Evolutionary conservation across 768 basidiomycete genomes (phyloP), one percentile per base, ranked within the genome.

Genomic region (Gymnopilus junonius): DNA sequence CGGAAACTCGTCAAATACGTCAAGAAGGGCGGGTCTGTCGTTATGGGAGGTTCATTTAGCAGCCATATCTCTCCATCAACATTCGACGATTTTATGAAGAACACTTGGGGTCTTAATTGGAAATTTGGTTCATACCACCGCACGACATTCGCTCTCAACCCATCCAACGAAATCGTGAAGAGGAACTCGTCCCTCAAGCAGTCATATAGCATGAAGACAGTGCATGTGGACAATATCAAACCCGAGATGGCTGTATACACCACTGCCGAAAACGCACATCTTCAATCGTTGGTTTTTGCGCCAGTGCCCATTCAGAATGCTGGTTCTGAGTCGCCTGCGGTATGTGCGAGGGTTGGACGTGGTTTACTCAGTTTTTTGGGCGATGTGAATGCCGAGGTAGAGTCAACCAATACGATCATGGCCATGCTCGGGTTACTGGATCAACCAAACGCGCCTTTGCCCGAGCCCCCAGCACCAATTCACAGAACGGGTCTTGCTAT

Each of bases 201-300:
- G 4, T 70, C 74, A 0, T 80, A 77, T 67, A 81, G 79, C 66
- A 82, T 82, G 80, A 82, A 82, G 66, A 74, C 79, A 0, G 65
- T 80, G 4, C 75, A 79, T 58, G 58, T 81, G 59, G 70, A 68
- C 58, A 69, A 72, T 43, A 73, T 78, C 40, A 54, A 64, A 8
- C 62, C 72, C 12, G 73, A 75, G 35, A 67, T 70, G 23, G 74
- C 73, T 15, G 59, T 83, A 0, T 82, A 83, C 61, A 46, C 35
- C 17, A 64, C 74, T 12, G 73, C 67, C 2, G 53, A 65, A 1
- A 65, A 64, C 21, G 76, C 74, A 10, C 62, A 62, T 31, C 54
- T 70, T 3, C 65, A 76, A 45, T 74, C 74, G 29, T n/a, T 65
- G 32, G 76, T 76, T 0, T 76, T 73, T 39, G 23, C 67, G 12